Conservation (phyloP, 225 moss, liverwort and hornwort genomes). For the Lunularia cruciata region DNA sequence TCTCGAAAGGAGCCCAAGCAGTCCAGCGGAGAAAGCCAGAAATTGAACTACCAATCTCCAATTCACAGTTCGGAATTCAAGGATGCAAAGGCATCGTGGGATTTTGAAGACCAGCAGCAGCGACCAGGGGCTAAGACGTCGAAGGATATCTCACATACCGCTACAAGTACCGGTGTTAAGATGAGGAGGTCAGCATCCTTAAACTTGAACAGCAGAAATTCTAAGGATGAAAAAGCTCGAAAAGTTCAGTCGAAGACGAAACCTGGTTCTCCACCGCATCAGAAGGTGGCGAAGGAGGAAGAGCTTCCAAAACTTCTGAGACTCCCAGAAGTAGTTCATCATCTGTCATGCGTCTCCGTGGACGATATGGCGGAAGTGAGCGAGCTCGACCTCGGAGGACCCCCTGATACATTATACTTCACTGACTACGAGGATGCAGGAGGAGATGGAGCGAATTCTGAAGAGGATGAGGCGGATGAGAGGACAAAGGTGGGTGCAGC, state of each 20-base stretch:
- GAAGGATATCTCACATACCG: neutral
- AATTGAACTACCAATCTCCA: neutral
- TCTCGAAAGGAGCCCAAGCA: neutral
- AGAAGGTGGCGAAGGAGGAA: neutral
- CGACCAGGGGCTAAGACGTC: neutral
- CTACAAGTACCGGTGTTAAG: neutral
- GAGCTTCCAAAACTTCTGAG: neutral
- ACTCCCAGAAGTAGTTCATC: slow-evolving; percentile 2
- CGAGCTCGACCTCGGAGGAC: slow-evolving; percentile 32
- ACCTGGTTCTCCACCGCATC: neutral
- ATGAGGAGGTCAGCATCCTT: neutral
- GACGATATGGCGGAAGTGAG: slow-evolving; percentile 26
- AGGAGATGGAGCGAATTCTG: slow-evolving; percentile 21
- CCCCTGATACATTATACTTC: slow-evolving; percentile 23
- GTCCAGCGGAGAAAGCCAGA: neutral
- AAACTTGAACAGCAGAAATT: neutral
- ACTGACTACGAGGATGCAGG: slow-evolving; percentile 34
- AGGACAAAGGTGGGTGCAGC: slow-evolving; percentile 20
- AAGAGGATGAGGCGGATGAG: slow-evolving; percentile 22
- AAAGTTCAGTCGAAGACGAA: neutral
- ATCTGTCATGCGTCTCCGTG: neutral
- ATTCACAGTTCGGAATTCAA: slow-evolving; percentile 1
- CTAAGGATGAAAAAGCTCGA: neutral
- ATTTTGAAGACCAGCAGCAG: neutral
- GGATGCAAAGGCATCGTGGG: slow-evolving; percentile 7